Base-by-base conservation (phyloP, 2,329 filamentous ascomycete genomes). In the Colletotrichum zoysiae region DNA sequence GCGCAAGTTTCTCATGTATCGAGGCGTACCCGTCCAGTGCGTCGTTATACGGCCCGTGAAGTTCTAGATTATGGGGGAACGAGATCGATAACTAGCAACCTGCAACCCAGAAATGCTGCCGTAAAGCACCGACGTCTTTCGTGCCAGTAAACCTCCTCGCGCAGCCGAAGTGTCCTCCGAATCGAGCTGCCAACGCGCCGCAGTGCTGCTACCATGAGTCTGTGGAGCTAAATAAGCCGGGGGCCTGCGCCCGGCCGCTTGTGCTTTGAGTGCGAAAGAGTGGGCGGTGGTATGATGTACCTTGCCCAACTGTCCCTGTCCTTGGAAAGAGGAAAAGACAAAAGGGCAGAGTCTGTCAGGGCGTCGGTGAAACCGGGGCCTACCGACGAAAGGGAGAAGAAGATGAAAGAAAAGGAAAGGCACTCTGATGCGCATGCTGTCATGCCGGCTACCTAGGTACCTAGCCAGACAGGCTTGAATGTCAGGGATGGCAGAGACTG, bases 301-400 rank as follows among this genome's bases (percentile, higher is more conserved):
- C 60, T 55, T 46, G 63, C 46, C 42, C 61, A 35, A 57, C 26
- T 46, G 63, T 58, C 51, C 55, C 46, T 51, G 63, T 58, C 44
- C 40, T 30, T 62, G 67, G 57, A 60, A 70, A 70, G 33, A 71
- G 18, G 23, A 44, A 46, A 46, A 46, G 11, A 62, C 30, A 50
- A 33, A 20, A 26, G 18, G 12, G 18, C 35, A 56, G 42, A 16
- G 58, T 23, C 44, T 46, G 50, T 23, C 48, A 65, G n/a, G 65
- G 51, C 69, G n/a, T 70, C 73, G 70, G 73, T 74, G 59, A 76
- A 70, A 76, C 70, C 70, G 73, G 74, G 70, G 74, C 74, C 72
- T 63, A 56, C 63, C 74, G 73, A 74, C 73, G 57, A 64, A 57
- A 57, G 55, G 55, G n/a, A 20, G 16, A 23, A 44, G 16, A 18